Conservation (phyloP, 495 filamentous ascomycete species). For the Penicillium verhagenii region DNA sequence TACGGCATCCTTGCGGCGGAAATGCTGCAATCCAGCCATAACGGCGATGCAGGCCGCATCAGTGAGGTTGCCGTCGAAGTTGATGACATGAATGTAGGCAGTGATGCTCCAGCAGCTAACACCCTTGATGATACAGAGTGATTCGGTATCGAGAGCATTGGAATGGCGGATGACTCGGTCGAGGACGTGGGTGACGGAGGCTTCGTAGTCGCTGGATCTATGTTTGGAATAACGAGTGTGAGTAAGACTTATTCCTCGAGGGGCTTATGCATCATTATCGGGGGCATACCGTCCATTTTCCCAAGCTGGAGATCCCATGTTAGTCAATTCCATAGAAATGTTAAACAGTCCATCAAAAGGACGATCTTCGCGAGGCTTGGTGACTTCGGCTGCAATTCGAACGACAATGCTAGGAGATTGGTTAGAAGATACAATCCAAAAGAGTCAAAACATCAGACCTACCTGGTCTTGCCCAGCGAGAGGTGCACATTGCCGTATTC, state of each 20-base stretch:
- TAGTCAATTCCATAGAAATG: conserved; percentile 83
- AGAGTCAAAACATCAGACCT: too few relatives aligned
- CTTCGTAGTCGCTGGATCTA: conserved; percentile 73
- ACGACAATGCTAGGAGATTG: conserved; percentile 65
- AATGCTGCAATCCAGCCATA: conserved; percentile 84
- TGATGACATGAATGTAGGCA: conserved; percentile 85
- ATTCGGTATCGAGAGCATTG: conserved; percentile 88
- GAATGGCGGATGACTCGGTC: conserved; percentile 93
- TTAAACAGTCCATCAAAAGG: conserved; percentile 94
- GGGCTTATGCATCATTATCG: not conserved
- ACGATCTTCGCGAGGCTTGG: conserved; percentile 78
- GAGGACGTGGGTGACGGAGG: conserved; percentile 79
- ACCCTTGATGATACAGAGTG: conserved; percentile 87
- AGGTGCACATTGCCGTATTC: conserved; percentile 92
- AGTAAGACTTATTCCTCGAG: conserved; percentile 1
- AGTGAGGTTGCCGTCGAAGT: conserved; percentile 83
- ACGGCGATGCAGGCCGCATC: conserved; percentile 83
- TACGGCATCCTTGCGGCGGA: conserved; percentile 80
- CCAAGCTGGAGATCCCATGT: conserved; percentile 91
- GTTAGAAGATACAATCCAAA: too few relatives aligned
- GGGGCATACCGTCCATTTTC: conserved; percentile 70
- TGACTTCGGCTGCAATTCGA: conserved; percentile 83
- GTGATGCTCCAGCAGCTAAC: conserved; percentile 87
- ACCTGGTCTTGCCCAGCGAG: conserved; percentile 88
- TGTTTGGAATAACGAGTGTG: not conserved